phyloP scores from a whole-genome alignment of 805 yeast genomes.

The Candida chauliodis region DNA sequence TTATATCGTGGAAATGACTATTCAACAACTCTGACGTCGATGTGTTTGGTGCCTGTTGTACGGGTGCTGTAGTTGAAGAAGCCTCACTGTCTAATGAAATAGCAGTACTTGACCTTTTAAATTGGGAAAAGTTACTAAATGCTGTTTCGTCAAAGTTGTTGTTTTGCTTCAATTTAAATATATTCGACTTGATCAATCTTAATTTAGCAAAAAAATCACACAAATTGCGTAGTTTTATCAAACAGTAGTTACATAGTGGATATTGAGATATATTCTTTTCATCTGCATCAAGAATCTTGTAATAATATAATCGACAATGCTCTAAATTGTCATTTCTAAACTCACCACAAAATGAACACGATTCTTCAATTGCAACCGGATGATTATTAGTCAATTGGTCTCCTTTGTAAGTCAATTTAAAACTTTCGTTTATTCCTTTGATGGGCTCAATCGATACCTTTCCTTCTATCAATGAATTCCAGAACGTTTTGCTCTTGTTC shows the following conservation, averaged over 20 bases:
- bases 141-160: slow-evolving; percentile 23
- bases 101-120: slow-evolving; percentile 17
- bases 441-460: slow-evolving; percentile 82
- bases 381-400: slow-evolving; percentile 11
- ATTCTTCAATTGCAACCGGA: slow-evolving; percentile 69
- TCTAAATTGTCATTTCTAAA: slow-evolving; percentile 62
- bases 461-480: slow-evolving; percentile 73
- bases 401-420: slow-evolving; percentile 41
- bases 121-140: slow-evolving; percentile 19
- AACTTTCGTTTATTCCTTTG: slow-evolving; percentile 74
- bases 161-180: slow-evolving; percentile 53
- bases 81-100: background rate
- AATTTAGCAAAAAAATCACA: slow-evolving; percentile 81
- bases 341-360: slow-evolving; percentile 88
- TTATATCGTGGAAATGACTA: slow-evolving; percentile 7
- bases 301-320: slow-evolving; percentile 72
- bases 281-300: slow-evolving; percentile 45
- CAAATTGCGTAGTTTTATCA: slow-evolving; percentile 71
- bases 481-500: slow-evolving; percentile 47
- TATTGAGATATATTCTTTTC: slow-evolving; percentile 40
- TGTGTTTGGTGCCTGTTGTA: background rate
- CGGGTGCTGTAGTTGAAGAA: background rate
- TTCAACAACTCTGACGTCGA: slow-evolving; percentile 9
- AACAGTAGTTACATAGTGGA: slow-evolving; percentile 79
- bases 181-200: slow-evolving; percentile 51